Evolutionary conservation across 2,329 filamentous ascomycete genomes (phyloP).

Genomic region (Nemania diffusa): DNA sequence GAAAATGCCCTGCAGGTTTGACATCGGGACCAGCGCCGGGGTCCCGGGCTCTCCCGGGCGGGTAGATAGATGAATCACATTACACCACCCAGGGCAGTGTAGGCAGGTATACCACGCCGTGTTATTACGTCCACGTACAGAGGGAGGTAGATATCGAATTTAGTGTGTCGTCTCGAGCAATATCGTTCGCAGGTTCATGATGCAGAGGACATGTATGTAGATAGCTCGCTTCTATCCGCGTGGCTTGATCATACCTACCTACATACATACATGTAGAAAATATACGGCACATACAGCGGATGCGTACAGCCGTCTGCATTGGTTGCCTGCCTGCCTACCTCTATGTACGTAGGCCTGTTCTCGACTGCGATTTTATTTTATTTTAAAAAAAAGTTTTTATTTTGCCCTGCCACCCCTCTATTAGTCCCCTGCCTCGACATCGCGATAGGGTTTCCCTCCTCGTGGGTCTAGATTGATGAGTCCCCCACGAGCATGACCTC

Average conservation of each 20-base stretch:
- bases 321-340: not conserved
- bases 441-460: conserved; percentile 11
- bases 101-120: too few species aligned
- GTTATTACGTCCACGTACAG: too few species aligned
- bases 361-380: conserved; percentile 3
- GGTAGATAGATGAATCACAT: conserved; percentile 22
- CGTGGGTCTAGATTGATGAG: conserved; percentile 19
- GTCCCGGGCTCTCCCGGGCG: conserved; percentile 18
- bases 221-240: conserved; percentile 18
- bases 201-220: conserved; percentile 4
- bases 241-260: conserved; percentile 9
- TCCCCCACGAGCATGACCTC: conserved; percentile 8
- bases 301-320: not conserved
- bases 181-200: not conserved
- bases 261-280: too few species aligned
- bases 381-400: too few species aligned
- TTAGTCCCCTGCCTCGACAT: not conserved
- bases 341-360: not conserved
- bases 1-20: conserved; percentile 38
- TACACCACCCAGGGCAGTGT: not conserved
- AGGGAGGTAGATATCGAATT: not conserved
- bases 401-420: too few species aligned
- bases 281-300: conserved; percentile 18
- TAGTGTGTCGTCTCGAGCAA: not conserved
- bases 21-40: conserved; percentile 30